These are phyloP conservation scores for Curvularia eragrostidis DNA, from an alignment of 2,329 filamentous ascomycete genomes.

Conservation along the genomic window DNA sequence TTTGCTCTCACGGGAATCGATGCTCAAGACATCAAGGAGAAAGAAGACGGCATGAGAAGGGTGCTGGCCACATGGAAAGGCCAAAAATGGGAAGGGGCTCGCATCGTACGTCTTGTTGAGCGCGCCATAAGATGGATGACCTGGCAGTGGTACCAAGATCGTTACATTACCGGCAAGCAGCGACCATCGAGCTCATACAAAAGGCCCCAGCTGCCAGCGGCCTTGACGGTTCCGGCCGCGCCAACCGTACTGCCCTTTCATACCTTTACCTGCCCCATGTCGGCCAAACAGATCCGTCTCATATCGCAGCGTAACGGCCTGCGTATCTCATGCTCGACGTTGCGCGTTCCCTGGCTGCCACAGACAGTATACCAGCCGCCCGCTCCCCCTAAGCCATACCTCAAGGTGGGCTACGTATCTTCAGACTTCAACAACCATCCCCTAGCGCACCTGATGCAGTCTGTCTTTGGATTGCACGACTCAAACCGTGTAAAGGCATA, in stretches of 20 bases:
- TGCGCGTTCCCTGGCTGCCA: constrained; percentile 87
- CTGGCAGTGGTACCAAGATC: constrained; percentile 89
- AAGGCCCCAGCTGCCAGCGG: constrained; percentile 74
- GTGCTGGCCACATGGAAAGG: constrained; percentile 66
- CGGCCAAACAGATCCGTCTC: constrained; percentile 86
- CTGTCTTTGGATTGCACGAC: constrained; percentile 92
- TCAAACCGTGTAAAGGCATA: constrained; percentile 76
- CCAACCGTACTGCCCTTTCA: constrained; percentile 97
- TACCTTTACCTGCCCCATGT: constrained; percentile 93
- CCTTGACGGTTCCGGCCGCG: constrained; percentile 79
- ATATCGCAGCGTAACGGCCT: constrained; percentile 96
- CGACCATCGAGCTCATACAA: constrained; percentile 67
- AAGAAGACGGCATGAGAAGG: constrained; percentile 47
- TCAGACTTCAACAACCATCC: constrained; percentile 99
- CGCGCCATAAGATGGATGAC: constrained; percentile 77
- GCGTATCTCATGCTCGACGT: constrained; percentile 88
- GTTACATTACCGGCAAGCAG: constrained; percentile 67
- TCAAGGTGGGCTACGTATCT: constrained; percentile 96
- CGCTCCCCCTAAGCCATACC: constrained; percentile 75
- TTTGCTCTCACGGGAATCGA: constrained; percentile 50
- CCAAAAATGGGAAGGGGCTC: constrained; percentile 85
- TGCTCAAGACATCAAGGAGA: constrained; percentile 42
- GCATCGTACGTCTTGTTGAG: constrained; percentile 82
- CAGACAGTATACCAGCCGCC: constrained; percentile 83
- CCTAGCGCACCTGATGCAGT: constrained; percentile 96